Evolutionary conservation across 73 alveolate species (phyloP).

Genomic region (Uronychia setigera): DNA sequence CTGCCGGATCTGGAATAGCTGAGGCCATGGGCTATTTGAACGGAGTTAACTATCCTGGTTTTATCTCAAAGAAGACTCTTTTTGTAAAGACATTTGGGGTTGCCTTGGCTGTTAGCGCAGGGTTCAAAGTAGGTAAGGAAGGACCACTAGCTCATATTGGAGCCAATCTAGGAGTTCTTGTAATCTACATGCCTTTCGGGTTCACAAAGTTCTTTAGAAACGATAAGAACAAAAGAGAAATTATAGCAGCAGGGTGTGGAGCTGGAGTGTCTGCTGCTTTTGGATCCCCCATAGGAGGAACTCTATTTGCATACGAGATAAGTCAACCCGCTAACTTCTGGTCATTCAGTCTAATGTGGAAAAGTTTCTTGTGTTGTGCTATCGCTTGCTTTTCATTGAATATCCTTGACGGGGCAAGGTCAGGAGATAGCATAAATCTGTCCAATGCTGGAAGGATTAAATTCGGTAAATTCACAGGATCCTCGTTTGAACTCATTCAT

Average conservation of each 20-base stretch:
- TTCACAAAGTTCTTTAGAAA: constrained; percentile 25
- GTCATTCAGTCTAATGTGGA: constrained; percentile 56
- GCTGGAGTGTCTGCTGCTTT: constrained; percentile 66
- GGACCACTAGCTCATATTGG: constrained; percentile 71
- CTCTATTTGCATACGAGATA: constrained; percentile 57
- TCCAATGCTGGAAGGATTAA: constrained; percentile 53
- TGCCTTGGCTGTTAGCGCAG: constrained; percentile 48
- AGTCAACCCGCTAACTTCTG: constrained; percentile 50
- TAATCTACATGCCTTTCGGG: constrained; percentile 35
- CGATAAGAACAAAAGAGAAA: constrained; percentile 52
- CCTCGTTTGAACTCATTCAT: constrained; percentile 20
- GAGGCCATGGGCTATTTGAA: constrained; percentile 56
- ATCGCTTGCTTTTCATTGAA: constrained; percentile 44
- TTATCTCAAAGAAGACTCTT: constrained; percentile 25
- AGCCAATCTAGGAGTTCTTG: constrained; percentile 47
- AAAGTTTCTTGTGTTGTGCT: constrained; percentile 39
- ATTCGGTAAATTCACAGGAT: constrained; percentile 36
- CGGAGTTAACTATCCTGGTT: constrained; percentile 47
- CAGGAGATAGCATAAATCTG: constrained; percentile 17
- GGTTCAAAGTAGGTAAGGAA: constrained; percentile 54
- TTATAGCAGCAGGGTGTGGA: constrained; percentile 62
- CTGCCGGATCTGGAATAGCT: constrained; percentile 59
- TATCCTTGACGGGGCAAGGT: constrained; percentile 4
- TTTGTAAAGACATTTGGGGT: constrained; percentile 47
- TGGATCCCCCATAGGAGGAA: constrained; percentile 66